Conservation (phyloP, 2,329 filamentous ascomycete genomes). For the Rhynchosporium graminicola region DNA sequence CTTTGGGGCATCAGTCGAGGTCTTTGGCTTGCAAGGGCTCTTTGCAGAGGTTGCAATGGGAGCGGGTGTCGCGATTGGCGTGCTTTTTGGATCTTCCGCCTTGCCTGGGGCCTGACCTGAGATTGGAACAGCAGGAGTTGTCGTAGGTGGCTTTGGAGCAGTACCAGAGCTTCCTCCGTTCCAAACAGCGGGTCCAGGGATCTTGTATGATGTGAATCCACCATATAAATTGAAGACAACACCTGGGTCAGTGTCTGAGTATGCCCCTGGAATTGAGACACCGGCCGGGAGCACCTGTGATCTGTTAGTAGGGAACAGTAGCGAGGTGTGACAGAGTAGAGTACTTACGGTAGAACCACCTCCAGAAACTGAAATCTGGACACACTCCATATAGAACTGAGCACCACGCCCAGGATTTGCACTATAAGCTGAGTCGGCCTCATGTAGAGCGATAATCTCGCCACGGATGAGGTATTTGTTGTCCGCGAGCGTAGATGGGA, state of each 20-base stretch:
- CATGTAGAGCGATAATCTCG: conserved; percentile 49
- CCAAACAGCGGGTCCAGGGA: conserved; percentile 43
- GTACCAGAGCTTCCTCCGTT: conserved; percentile 13
- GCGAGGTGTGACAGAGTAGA: too few species aligned
- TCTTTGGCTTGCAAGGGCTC: conserved; percentile 7
- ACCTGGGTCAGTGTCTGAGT: conserved; percentile 44
- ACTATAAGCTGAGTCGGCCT: conserved; percentile 38
- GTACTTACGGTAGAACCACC: conserved; percentile 22
- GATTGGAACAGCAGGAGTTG: background rate
- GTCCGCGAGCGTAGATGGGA: conserved; percentile 43
- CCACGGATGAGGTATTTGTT: conserved; percentile 47
- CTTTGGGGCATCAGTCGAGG: background rate
- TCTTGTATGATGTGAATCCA: conserved; percentile 39
- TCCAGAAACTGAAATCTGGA: conserved; percentile 44
- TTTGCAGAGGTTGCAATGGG: background rate
- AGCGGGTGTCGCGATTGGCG: background rate
- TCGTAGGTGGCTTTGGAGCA: conserved; percentile 1
- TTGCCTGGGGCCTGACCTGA: background rate
- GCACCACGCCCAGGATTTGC: conserved; percentile 39
- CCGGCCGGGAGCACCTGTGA: conserved; percentile 23
- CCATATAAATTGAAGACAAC: conserved; percentile 47
- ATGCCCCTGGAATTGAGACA: conserved; percentile 34
- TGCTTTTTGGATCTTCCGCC: background rate
- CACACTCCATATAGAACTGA: conserved; percentile 48
- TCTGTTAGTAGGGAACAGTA: background rate